Base-by-base conservation (phyloP, 352 stramenopile genomes). In the Globisporangium barbulae region DNA sequence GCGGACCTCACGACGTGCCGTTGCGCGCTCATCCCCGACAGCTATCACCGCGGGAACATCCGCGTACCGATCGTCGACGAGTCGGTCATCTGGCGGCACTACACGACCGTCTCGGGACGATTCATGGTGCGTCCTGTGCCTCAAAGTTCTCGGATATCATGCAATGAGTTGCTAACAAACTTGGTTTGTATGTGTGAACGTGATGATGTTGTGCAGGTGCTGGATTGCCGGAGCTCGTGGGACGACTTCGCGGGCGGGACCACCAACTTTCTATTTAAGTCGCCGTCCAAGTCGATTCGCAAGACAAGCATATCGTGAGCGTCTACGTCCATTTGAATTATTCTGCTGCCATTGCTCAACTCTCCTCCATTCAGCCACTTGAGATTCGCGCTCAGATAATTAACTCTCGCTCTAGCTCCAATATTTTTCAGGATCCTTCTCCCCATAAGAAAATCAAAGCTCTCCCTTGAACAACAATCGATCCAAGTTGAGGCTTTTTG, bases 31-130 rank as follows among this genome's bases (percentile, higher is more conserved):
- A 91, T 93, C 28, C 81, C 84, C 1, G 81, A 93, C 69, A 83
- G 80, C 61, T 86, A 87, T 64, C 84, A 93, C 49, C 75, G 77
- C 30, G 81, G 83, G 49, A 89, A 70, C 42, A 82, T 89, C 41
- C 80, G 79, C 2, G 72, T 93, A 19, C 73, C 79, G 2, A 67
- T 93, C 8, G 84, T 93, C 12, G 84, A 93, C 44, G 84, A 93
- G 47, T 80, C 78, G 0, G 69, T 91, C 9, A 83, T 93, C 52
- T 93, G 84, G 84, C 78, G 79, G 31, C 78, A 89, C 62, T 93
- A 93, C 54, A 79, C 79, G 28, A 61, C 73, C 25, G 73, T 90
- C 17, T 89, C 76, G 12, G 75, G 81, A 28, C 72, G 84, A 17
- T 91, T 93, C 41, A 91, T 93, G 84, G 84, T 92, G 50, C 42